These are phyloP conservation scores for Diaporthe capsici DNA, from an alignment of 2,329 filamentous ascomycete genomes.

Conservation along the genomic window DNA sequence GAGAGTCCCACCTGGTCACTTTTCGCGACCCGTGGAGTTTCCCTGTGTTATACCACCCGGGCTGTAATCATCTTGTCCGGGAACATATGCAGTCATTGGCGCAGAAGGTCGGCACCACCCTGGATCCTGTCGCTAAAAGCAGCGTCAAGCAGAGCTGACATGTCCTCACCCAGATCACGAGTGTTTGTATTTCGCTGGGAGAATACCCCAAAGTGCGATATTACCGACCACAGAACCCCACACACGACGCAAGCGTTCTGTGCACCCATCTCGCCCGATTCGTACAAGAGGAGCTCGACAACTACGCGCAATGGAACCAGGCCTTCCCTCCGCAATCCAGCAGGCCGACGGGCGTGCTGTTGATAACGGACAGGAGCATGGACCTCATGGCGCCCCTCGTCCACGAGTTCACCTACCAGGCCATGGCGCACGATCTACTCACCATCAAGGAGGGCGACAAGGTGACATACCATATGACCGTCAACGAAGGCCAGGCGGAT, in stretches of 20 bases:
- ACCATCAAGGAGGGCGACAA: constrained; percentile 92
- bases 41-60: constrained; percentile 89
- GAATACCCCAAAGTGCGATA: constrained; percentile 96
- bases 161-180: constrained; percentile 73
- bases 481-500: constrained; percentile 80
- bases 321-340: constrained; percentile 86
- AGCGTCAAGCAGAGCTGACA: constrained; percentile 41
- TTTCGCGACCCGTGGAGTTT: constrained; percentile 98
- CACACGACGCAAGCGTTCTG: constrained; percentile 89
- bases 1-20: constrained; percentile 91
- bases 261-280: constrained; percentile 91
- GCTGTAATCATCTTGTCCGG: constrained; percentile 86
- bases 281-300: constrained; percentile 91
- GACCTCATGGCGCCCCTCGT: constrained; percentile 89
- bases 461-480: constrained; percentile 83
- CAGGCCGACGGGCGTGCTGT: constrained; percentile 83
- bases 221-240: constrained; percentile 80
- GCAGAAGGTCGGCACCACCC: constrained; percentile 77
- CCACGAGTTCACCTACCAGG: constrained; percentile 98
- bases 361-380: constrained; percentile 94
- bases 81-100: constrained; percentile 87
- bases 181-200: constrained; percentile 90
- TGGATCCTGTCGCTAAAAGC: neutral
- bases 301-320: constrained; percentile 86
- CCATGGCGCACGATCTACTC: constrained; percentile 95